These are phyloP conservation scores for Wickerhamomyces pijperi DNA, from an alignment of 805 yeast species.

Conservation along the genomic window DNA sequence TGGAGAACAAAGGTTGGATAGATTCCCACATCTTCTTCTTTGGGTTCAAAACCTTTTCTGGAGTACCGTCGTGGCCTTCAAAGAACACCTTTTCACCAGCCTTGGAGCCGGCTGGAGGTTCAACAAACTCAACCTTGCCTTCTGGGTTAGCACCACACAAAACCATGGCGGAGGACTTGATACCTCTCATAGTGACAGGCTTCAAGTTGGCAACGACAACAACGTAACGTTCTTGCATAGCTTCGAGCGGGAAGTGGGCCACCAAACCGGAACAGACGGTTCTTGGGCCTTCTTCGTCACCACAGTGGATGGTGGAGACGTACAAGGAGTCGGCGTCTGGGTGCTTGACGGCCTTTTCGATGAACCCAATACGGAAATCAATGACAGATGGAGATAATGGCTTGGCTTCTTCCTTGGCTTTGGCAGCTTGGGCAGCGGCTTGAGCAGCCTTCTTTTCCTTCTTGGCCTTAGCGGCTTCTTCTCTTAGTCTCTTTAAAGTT, in stretches of 20 bases:
- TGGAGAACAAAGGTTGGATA: slow-evolving; percentile 82
- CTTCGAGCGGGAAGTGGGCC: slow-evolving; percentile 79
- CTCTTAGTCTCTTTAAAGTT: slow-evolving; percentile 33
- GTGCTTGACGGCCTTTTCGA: slow-evolving; percentile 91
- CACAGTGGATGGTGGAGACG: slow-evolving; percentile 93
- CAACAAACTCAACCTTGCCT: slow-evolving; percentile 78
- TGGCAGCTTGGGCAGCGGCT: slow-evolving; percentile 29
- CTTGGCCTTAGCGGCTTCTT: slow-evolving; percentile 49
- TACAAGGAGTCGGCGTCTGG: slow-evolving; percentile 96
- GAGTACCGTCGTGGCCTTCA: slow-evolving; percentile 80
- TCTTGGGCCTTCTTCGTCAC: slow-evolving; percentile 95
- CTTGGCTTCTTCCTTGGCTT: slow-evolving; percentile 41
- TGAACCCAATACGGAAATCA: slow-evolving; percentile 92
- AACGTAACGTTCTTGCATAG: slow-evolving; percentile 88
- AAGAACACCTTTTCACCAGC: slow-evolving; percentile 96
- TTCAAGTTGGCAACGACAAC: slow-evolving; percentile 91
- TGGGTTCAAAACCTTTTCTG: slow-evolving; percentile 89
- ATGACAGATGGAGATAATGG: slow-evolving; percentile 76
- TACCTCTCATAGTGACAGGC: slow-evolving; percentile 97
- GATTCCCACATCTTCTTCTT: slow-evolving; percentile 98
- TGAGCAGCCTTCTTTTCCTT: slow-evolving; percentile 50
- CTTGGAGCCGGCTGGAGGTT: slow-evolving; percentile 86
- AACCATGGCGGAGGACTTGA: slow-evolving; percentile 93
- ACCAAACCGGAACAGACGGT: slow-evolving; percentile 97
- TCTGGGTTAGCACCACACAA: slow-evolving; percentile 78